These are phyloP conservation scores for Populus pruinosa DNA, from an alignment of 345 rosid species.

Conservation along the genomic window DNA sequence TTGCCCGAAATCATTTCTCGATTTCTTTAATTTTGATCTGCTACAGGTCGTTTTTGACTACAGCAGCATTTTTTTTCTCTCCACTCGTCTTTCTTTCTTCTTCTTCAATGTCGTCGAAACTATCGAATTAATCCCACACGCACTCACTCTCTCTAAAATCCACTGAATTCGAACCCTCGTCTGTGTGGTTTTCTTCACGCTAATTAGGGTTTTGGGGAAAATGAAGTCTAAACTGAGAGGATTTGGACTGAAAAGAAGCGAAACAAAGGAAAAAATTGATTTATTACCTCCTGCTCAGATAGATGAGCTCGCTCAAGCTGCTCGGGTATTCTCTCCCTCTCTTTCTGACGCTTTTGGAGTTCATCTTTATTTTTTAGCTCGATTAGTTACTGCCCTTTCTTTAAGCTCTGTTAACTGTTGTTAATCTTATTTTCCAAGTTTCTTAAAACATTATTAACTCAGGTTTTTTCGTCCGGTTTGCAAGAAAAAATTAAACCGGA, in stretches of 20 bases:
- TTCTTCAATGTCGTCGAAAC: slow-evolving; percentile 48
- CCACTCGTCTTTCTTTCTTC: slow-evolving; percentile 11
- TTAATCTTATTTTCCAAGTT: not conserved
- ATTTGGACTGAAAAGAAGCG: slow-evolving; percentile 68
- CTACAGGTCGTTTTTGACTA: slow-evolving; percentile 26
- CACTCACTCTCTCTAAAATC: slow-evolving; percentile 19
- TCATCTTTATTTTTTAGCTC: not conserved
- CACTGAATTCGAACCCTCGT: slow-evolving; percentile 7
- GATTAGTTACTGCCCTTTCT: not conserved
- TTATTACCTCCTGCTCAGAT: slow-evolving; percentile 44
- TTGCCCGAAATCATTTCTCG: not conserved
- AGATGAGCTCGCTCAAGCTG: slow-evolving; percentile 82
- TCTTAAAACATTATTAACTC: not conserved
- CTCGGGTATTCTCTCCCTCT: slow-evolving; percentile 44
- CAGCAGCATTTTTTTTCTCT: not conserved
- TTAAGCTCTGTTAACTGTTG: not conserved
- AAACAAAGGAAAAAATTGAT: slow-evolving; percentile 62
- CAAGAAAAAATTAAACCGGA: not conserved
- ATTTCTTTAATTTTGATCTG: slow-evolving; percentile 3
- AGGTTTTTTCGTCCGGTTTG: not conserved
- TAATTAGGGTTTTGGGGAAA: slow-evolving; percentile 43
- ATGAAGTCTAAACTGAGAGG: slow-evolving; percentile 84
- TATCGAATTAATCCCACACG: slow-evolving; percentile 34
- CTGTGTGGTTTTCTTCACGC: not conserved
- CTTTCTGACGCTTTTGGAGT: not conserved